phyloP scores from a whole-genome alignment of 2,329 filamentous ascomycete species.

The Apiospora rasikravindrae region DNA sequence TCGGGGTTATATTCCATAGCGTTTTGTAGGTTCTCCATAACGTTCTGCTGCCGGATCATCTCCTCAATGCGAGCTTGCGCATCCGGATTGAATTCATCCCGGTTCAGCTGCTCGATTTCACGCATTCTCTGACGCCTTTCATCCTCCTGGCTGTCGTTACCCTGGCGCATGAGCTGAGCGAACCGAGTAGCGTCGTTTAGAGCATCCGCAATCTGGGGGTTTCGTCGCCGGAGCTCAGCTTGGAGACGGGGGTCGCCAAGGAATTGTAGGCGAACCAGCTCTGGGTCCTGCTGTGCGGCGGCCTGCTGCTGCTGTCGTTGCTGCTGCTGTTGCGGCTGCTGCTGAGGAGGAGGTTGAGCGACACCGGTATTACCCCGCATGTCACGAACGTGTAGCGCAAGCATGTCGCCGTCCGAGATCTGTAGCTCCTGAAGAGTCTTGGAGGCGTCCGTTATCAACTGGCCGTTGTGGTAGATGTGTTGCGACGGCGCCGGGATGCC shows the following conservation, averaged over 20 bases:
- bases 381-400: conserved; percentile 80
- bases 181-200: conserved; percentile 80
- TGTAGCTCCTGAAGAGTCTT: conserved; percentile 83
- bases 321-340: conserved; percentile 39
- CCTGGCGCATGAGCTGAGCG: conserved; percentile 70
- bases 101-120: conserved; percentile 84
- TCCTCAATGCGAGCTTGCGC: conserved; percentile 93
- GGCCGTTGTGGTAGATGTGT: conserved; percentile 89
- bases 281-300: conserved; percentile 65
- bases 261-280: conserved; percentile 82
- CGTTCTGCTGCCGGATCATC: conserved; percentile 92
- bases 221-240: conserved; percentile 71
- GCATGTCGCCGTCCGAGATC: conserved; percentile 88
- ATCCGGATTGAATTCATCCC: conserved; percentile 92
- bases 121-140: conserved; percentile 79
- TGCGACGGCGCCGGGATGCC: conserved; percentile 74
- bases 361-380: conserved; percentile 55
- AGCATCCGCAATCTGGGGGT: conserved; percentile 77
- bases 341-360: conserved; percentile 41
- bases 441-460: conserved; percentile 74
- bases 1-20: conserved; percentile 98
- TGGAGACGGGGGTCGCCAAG: conserved; percentile 78
- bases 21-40: conserved; percentile 94
- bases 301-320: conserved; percentile 35
- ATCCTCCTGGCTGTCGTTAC: conserved; percentile 72